Conservation (phyloP, 2,329 filamentous ascomycete genomes). For the Fusarium bulbicola region DNA sequence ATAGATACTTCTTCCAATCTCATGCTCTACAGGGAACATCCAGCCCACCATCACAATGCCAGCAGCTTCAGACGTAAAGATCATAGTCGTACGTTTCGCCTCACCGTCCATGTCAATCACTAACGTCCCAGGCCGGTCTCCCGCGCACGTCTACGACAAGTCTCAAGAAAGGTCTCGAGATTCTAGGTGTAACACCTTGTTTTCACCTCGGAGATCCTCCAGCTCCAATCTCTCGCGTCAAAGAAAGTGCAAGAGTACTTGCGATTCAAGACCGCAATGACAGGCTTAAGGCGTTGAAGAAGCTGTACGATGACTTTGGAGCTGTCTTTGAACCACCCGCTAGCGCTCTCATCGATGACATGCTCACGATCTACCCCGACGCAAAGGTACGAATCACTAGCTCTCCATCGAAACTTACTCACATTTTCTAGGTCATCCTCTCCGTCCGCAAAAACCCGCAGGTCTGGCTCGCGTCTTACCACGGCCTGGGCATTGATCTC, state of each 20-base stretch:
- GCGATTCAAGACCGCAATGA: slow-evolving; percentile 24
- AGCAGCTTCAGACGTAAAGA: slow-evolving; percentile 16
- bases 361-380: slow-evolving; percentile 25
- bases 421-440: slow-evolving; percentile 16
- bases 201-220: slow-evolving; percentile 35
- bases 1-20: background rate
- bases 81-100: slow-evolving; percentile 21
- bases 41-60: background rate
- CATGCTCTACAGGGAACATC: background rate
- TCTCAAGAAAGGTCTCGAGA: slow-evolving; percentile 32
- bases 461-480: slow-evolving; percentile 31
- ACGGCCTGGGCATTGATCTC: slow-evolving; percentile 31
- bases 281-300: slow-evolving; percentile 25
- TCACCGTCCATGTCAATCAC: background rate
- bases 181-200: slow-evolving; percentile 23
- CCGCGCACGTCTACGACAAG: slow-evolving; percentile 32
- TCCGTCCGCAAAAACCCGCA: slow-evolving; percentile 31
- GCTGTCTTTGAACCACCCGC: slow-evolving; percentile 34
- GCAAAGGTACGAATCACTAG: slow-evolving; percentile 5
- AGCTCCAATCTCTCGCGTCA: slow-evolving; percentile 21
- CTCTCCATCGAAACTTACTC: background rate
- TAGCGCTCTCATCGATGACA: slow-evolving; percentile 28
- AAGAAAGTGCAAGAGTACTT: slow-evolving; percentile 28
- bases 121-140: slow-evolving; percentile 18
- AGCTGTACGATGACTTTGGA: slow-evolving; percentile 28